Percentiles rank a stretch among this genome's conserved stretches.
Conservation (phyloP, 129 eudicot genomes). For the sunflower (Helianthus annuus) region HanXRQr2.0-SUNRISE NC_035440.2:119220443-119220942, state of each 20-base stretch:
- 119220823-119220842: conserved; percentile 71
- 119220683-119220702: conserved; percentile 58
- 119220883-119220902: conserved; percentile 57
- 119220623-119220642: conserved; percentile 71
- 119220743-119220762: conserved; percentile 88
- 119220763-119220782: conserved; percentile 75
- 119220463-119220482: conserved; percentile 46
- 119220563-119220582: conserved; percentile 54
- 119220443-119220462: conserved; percentile 57
- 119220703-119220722: conserved; percentile 70
- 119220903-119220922: conserved; percentile 68
- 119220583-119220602: conserved; percentile 49
- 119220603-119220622: conserved; percentile 77
- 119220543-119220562: conserved; percentile 74
- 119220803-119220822: conserved; percentile 50
- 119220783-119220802: conserved; percentile 52
- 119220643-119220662: conserved; percentile 55
- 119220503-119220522: conserved; percentile 73
- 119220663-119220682: conserved; percentile 73
- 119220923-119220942: conserved; percentile 66
- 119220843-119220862: conserved; percentile 59
- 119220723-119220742: conserved; percentile 63
- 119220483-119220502: conserved; percentile 49
- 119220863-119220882: conserved; percentile 67
- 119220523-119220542: conserved; percentile 68